A percentile compares a stretch with the other conserved stretches of the same genome.
Conservation (phyloP, 1,284 basidiomycete genomes). For the Peniophora sp. region DNA sequence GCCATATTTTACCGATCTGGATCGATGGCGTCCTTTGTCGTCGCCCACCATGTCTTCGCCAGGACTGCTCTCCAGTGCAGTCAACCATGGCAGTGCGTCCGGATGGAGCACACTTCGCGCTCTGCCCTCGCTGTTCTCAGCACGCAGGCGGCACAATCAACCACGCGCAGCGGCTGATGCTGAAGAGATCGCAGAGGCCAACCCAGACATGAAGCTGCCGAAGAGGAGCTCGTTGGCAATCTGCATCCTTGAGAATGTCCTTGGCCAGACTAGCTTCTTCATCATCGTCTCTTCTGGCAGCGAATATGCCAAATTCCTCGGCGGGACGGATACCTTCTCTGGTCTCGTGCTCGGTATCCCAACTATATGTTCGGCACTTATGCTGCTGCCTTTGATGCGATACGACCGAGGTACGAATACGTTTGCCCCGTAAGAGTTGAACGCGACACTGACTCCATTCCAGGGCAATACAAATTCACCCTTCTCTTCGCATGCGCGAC, state of each 20-base stretch:
- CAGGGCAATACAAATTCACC: conserved; percentile 44
- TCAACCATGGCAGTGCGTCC: too few relatives aligned
- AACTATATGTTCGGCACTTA: conserved; percentile 46
- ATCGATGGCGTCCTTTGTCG: too few relatives aligned
- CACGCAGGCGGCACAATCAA: too few relatives aligned
- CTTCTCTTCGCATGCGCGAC: conserved; percentile 35
- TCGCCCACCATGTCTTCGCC: too few relatives aligned
- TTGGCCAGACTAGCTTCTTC: conserved; percentile 52
- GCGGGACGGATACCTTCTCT: conserved; percentile 58
- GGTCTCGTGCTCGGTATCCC: conserved; percentile 68
- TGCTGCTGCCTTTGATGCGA: conserved; percentile 48
- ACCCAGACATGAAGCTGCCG: conserved; percentile 39
- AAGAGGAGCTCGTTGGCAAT: conserved; percentile 33
- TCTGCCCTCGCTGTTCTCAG: too few relatives aligned
- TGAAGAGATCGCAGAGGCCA: neutral
- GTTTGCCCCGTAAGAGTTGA: too few relatives aligned
- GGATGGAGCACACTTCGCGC: too few relatives aligned
- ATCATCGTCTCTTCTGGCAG: conserved; percentile 61
- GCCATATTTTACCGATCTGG: too few relatives aligned
- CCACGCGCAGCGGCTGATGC: neutral
- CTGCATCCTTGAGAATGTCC: conserved; percentile 33
- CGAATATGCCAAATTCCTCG: conserved; percentile 52
- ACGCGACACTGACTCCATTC: neutral
- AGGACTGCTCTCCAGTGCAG: too few relatives aligned
- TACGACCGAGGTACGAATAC: conserved; percentile 55